Evolutionary conservation across 768 basidiomycete species (phyloP).

Genomic region (Mycena floridula): DNA sequence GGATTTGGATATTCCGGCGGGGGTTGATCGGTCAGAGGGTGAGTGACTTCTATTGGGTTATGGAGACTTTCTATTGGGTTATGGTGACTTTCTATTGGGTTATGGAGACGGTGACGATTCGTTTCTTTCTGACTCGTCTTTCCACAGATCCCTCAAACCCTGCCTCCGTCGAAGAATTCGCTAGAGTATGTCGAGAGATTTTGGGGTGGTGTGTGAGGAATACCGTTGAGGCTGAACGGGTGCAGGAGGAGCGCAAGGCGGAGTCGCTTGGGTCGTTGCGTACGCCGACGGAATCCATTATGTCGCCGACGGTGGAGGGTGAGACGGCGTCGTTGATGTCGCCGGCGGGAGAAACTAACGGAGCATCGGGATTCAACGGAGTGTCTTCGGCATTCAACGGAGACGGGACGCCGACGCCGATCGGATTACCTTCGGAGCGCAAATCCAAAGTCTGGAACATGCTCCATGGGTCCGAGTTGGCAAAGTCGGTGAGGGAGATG

Average conservation of each 20-base stretch:
- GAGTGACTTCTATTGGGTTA: conserved; percentile 21
- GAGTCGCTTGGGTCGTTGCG: conserved; percentile 12
- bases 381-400: not conserved
- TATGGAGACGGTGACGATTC: too few species aligned
- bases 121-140: conserved; percentile 1
- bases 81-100: too few species aligned
- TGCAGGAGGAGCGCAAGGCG: conserved; percentile 12
- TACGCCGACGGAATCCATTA: too few species aligned
- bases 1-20: conserved; percentile 87
- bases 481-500: conserved; percentile 42
- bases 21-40: conserved; percentile 75
- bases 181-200: conserved; percentile 80
- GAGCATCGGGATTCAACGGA: too few species aligned
- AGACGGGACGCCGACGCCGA: not conserved
- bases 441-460: conserved; percentile 70
- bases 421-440: not conserved
- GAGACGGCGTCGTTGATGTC: not conserved
- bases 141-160: too few species aligned
- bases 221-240: conserved; percentile 76
- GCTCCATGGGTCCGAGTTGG: conserved; percentile 82
- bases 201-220: conserved; percentile 88
- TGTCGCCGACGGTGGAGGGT: conserved; percentile 20
- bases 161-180: conserved; percentile 1
- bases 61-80: too few species aligned
- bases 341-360: not conserved